Base-by-base conservation (phyloP, 2,329 filamentous ascomycete genomes). In the Colletotrichum acutatum region DNA sequence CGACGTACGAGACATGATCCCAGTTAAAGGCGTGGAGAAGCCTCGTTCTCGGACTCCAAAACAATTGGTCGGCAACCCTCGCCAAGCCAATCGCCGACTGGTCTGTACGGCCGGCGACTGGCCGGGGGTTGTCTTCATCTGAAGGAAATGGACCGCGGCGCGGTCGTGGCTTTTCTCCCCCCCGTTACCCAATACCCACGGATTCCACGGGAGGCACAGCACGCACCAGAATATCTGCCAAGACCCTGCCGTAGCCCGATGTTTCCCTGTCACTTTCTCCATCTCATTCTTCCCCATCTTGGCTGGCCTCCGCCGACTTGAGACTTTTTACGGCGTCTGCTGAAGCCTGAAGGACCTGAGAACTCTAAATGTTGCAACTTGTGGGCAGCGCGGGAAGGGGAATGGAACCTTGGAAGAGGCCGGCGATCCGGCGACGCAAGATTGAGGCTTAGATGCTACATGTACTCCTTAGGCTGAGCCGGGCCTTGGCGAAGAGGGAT, bases 391-490 rank as follows among this genome's bases (percentile, higher is more conserved):
- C 22, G 53, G 53, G 24, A 14, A 26, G 22, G 30, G 24, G 32
- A 61, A 34, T 32, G 32, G 56, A 57, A 60, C 53, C n/a, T 53
- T 53, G n/a, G n/a, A 24, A 46, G 59, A 49, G 60, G 46, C 24
- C 26, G 59, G 16, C n/a, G 60, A 65, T 70, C 65, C 46, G 32
- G 54, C 28, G 60, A 56, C 66, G 67, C 60, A 72, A 52, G 58
- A 42, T 24, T 57, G 70, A 65, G 66, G 70, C 70, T 72, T 70
- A 65, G 70, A 60, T 61, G 67, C 56, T 37, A 19, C 42, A 49
- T 49, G 42, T 22, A 52, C 46, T 28, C 30, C 16, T 60, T 52
- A 22, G 60, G 66, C 66, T 61, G 26, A 70, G 60, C 56, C 46
- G 11, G 54, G 60, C 56, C 70, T 70, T 61, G 70, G 70, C 70